These are phyloP conservation scores for Acacia concinna DNA, from an alignment of 331 rosid genomes.

Conservation along the genomic window DNA sequence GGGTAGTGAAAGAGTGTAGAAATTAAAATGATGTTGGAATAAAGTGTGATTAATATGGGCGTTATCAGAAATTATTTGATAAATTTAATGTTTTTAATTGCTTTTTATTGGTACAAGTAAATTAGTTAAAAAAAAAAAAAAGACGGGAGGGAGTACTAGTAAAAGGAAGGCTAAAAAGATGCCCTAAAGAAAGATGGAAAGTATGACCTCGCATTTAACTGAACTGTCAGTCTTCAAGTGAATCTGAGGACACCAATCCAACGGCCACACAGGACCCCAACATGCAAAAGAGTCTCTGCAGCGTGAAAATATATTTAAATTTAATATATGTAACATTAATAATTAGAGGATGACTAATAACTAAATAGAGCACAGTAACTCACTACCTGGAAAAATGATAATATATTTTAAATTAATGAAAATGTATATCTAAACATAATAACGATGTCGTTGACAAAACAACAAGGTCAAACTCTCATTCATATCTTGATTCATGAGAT, in stretches of 20 bases:
- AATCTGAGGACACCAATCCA: constrained; percentile 91
- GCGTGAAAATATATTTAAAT: constrained; percentile 30
- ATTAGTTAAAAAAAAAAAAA: too few species aligned
- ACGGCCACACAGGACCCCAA: constrained; percentile 87
- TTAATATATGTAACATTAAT: too few species aligned
- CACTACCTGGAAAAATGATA: constrained; percentile 19
- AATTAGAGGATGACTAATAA: constrained; percentile 19
- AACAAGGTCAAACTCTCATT: constrained; percentile 26
- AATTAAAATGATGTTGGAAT: too few species aligned
- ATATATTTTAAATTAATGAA: background rate
- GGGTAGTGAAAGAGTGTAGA: too few species aligned
- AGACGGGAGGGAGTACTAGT: background rate
- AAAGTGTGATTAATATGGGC: too few species aligned
- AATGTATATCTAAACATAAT: constrained; percentile 14
- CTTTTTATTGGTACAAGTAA: too few species aligned
- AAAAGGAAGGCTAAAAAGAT: constrained; percentile 9
- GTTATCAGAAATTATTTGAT: too few species aligned
- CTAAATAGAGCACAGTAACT: background rate
- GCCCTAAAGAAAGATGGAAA: constrained; percentile 22
- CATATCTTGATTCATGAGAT: constrained; percentile 60
- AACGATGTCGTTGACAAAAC: constrained; percentile 28
- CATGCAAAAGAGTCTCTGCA: constrained; percentile 82
- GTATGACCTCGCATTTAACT: constrained; percentile 69
- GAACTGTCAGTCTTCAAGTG: constrained; percentile 47
- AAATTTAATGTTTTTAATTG: too few species aligned